Base-by-base conservation (phyloP, 805 yeast genomes). In the Wickerhamiella allomyrinae region DNA sequence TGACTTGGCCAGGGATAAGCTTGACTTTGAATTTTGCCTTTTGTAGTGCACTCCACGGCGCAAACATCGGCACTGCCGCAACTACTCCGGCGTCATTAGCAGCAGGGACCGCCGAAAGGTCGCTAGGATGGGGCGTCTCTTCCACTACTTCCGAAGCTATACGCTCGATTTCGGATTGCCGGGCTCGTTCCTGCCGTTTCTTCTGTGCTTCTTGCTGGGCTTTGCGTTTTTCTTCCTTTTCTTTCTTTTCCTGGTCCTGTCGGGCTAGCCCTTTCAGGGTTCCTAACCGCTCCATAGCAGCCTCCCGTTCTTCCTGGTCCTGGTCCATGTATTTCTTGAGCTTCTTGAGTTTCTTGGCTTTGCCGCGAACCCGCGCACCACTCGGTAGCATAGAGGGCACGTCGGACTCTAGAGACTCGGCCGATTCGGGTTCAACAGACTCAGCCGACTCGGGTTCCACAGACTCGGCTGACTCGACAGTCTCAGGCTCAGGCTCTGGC, bases 251-350 rank as follows among this genome's bases (percentile, higher is more conserved):
- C 24, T 63, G 58, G 27, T 62, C 57, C 25, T 58, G 56, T 37
- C 57, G 48, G 33, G 66, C 66, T 3, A 66, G 53, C 22, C 75
- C 71, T 52, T 84, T 85, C 54, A 83, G 65, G 0, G 94, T 82
- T 3, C 97, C 97, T 34, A 89, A 62, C 2, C 80, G 82, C 45
- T 79, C 76, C 81, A 89, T 76, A 49, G 93, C 70, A 43, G 79
- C 52, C 37, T 61, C 53, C 43, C 86, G 71, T 53, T 89, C 97
- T 43, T 82, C 91, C 41, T 84, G 95, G 57, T 89, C 97, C 61
- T 89, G 97, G 46, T 80, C 86, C 3, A 77, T 84, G 55, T 89
- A 89, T 55, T 87, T 89, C 46, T 73, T 69, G 33, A 79, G 79
- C 43, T 85, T 81, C 55, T 83, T 86, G 60, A 81, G 55, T 56